Evolutionary conservation across 768 basidiomycete species (phyloP).

Genomic region (Arthromyces matolae): DNA sequence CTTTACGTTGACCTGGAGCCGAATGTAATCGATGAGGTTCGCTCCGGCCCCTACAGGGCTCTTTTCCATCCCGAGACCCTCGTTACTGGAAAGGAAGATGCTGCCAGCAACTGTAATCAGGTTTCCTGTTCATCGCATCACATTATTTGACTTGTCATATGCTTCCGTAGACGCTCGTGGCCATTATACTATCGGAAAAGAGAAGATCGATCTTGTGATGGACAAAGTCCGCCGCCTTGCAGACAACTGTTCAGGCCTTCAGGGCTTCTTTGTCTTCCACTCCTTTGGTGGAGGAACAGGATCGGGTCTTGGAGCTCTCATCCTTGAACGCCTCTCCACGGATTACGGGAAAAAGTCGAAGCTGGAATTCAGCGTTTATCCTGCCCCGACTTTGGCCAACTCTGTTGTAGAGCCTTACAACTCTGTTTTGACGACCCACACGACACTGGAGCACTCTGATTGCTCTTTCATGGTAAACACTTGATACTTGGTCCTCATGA

Average conservation of each 20-base stretch:
- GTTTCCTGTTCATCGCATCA: conserved; percentile 12
- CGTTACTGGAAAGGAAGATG: conserved; percentile 97
- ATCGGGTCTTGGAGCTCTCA: conserved; percentile 94
- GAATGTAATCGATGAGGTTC: conserved; percentile 93
- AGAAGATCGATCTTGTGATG: conserved; percentile 93
- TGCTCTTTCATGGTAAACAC: conserved; percentile 93
- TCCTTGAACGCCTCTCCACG: conserved; percentile 91
- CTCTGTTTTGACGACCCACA: conserved; percentile 94
- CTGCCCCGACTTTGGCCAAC: conserved; percentile 87
- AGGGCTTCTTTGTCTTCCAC: conserved; percentile 99
- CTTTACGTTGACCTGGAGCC: conserved; percentile 97
- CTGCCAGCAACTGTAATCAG: conserved; percentile 95
- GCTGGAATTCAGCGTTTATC: conserved; percentile 97
- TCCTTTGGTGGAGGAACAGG: conserved; percentile 99
- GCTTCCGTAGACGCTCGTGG: conserved; percentile 93
- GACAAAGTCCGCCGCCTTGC: conserved; percentile 93
- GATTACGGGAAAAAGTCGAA: conserved; percentile 99
- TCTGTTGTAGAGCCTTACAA: conserved; percentile 99
- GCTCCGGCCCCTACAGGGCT: conserved; percentile 84
- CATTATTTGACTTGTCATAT: conserved; percentile 5
- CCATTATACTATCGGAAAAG: conserved; percentile 98
- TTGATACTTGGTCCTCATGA: neutral
- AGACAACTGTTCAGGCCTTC: conserved; percentile 94
- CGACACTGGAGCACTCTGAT: conserved; percentile 97
- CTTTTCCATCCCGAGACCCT: conserved; percentile 98